Percentiles rank a stretch among this genome's conserved stretches.
Evolutionary conservation across 805 yeast genomes (phyloP).

Genomic region (Cyberlindnera maritima): DNA sequence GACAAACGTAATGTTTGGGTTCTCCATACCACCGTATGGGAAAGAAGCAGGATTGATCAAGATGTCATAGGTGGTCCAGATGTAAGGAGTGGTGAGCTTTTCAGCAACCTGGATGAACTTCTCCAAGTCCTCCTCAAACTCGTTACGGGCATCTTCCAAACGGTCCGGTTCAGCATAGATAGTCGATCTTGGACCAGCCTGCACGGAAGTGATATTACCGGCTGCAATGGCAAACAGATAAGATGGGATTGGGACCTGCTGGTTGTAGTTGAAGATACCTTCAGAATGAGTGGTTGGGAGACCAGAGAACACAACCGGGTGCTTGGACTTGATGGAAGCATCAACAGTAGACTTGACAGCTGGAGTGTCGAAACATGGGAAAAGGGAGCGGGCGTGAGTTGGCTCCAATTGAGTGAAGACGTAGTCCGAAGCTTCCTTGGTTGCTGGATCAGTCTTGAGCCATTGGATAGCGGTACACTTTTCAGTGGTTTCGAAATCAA

Average conservation of each 20-base stretch:
- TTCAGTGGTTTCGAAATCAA: constrained; percentile 67
- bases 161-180: constrained; percentile 77
- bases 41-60: constrained; percentile 72
- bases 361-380: constrained; percentile 92
- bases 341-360: constrained; percentile 66
- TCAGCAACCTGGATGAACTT: constrained; percentile 78
- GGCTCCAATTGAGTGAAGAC: constrained; percentile 91
- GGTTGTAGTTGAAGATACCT: constrained; percentile 50
- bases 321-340: constrained; percentile 57
- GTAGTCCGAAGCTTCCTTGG: constrained; percentile 53
- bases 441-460: constrained; percentile 62
- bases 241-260: constrained; percentile 81
- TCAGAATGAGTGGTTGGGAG: constrained; percentile 31
- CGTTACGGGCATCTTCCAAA: constrained; percentile 68
- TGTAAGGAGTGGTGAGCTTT: constrained; percentile 69
- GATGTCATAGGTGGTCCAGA: constrained; percentile 82
- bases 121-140: constrained; percentile 80
- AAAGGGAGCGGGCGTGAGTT: constrained; percentile 81
- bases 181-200: constrained; percentile 83
- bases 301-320: constrained; percentile 77
- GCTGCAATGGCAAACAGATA: constrained; percentile 83
- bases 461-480: constrained; percentile 86
- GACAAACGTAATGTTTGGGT: constrained; percentile 86
- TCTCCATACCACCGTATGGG: constrained; percentile 96
- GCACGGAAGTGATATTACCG: constrained; percentile 66